phyloP scores from a whole-genome alignment of 306 rosid genomes.

The Casuarina cunninghamiana region DNA sequence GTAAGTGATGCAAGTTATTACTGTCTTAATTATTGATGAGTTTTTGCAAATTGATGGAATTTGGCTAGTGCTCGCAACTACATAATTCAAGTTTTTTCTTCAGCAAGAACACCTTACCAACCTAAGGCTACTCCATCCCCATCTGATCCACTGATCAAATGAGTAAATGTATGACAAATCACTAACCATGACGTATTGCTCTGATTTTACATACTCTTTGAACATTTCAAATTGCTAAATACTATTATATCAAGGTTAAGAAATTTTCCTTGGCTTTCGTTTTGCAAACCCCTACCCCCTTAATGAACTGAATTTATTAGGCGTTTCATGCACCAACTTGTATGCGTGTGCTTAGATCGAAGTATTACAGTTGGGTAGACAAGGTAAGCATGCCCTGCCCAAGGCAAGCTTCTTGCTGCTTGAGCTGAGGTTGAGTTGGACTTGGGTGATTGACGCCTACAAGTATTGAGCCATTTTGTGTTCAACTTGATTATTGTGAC shows the following conservation, averaged over 20 bases:
- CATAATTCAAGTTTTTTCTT: neutral
- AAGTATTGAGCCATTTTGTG: neutral
- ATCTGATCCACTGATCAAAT: neutral
- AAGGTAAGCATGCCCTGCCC: neutral
- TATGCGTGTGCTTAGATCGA: neutral
- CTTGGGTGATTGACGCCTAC: neutral
- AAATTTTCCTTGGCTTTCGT: neutral
- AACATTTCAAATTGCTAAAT: neutral
- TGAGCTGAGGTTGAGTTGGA: neutral
- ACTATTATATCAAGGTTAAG: neutral
- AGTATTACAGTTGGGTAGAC: neutral
- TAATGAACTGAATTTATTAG: neutral
- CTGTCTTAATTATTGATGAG: neutral
- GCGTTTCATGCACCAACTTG: neutral
- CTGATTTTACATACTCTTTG: neutral
- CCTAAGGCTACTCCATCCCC: too few relatives aligned
- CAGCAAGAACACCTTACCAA: neutral
- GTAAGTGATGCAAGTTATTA: conserved; percentile 42
- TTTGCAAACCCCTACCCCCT: neutral
- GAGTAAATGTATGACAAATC: neutral
- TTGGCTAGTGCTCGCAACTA: neutral
- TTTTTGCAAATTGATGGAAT: neutral
- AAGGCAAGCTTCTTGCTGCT: neutral
- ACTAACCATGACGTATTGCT: neutral
- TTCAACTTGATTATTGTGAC: neutral